These are phyloP conservation scores for Aspergillus felis DNA, from an alignment of 2,329 filamentous ascomycete species.

Conservation along the genomic window DNA sequence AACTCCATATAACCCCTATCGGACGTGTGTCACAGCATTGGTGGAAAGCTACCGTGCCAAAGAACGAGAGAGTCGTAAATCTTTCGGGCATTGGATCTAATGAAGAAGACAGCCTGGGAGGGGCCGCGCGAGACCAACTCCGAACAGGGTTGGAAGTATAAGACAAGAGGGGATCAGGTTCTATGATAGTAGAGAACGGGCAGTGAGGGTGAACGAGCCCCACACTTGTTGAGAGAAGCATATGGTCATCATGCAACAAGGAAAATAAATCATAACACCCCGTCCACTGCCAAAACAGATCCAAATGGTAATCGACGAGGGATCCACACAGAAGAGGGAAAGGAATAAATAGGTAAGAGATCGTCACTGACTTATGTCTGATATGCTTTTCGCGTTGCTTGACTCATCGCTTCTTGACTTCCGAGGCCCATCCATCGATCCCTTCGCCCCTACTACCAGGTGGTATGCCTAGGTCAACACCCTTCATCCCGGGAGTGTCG, in stretches of 20 bases:
- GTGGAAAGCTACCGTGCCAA: background rate
- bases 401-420: constrained; percentile 72
- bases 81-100: background rate
- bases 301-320: constrained; percentile 25
- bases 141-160: background rate
- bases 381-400: constrained; percentile 1
- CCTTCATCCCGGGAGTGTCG: constrained; percentile 85
- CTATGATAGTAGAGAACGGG: constrained; percentile 5
- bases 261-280: constrained; percentile 31
- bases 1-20: background rate
- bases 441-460: constrained; percentile 84
- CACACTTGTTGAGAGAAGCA: constrained; percentile 7
- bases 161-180: constrained; percentile 1
- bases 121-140: background rate
- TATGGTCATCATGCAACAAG: constrained; percentile 13
- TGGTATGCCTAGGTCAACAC: constrained; percentile 66
- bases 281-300: constrained; percentile 23
- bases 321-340: constrained; percentile 22
- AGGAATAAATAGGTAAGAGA: constrained; percentile 17
- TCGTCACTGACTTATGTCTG: constrained; percentile 20
- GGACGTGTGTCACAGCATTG: background rate
- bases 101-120: background rate
- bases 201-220: constrained; percentile 3
- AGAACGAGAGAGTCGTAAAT: background rate
- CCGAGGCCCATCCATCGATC: constrained; percentile 88